Base-by-base conservation (phyloP, 345 rosid species). In the Cardiospermum halicacabum region DNA sequence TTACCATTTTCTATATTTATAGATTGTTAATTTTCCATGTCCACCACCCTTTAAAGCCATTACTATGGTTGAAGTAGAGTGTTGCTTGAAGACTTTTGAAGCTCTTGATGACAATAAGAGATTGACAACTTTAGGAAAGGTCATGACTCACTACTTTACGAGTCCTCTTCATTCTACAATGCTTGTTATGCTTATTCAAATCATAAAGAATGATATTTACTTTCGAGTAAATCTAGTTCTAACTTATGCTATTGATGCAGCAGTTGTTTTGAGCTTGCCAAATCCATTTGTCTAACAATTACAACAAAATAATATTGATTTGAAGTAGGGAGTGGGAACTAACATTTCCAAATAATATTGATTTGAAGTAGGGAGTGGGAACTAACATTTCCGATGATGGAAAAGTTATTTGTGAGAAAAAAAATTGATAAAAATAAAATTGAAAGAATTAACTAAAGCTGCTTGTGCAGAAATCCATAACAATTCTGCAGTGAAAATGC, bases 21-120 rank as follows among this genome's bases (percentile, higher is more conserved):
- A 93, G 98, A 96, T 93, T 45, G 82, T 74, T 57, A 85, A 88
- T 77, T 93, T 90, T 71, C 98, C 97, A 27, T 93, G 90, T 74
- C 98, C 97, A 27, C 90, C 98, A 61, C 85, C 94, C 49, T 97
- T 96, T 0, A 78, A 79, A 53, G 58, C 79, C 45, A 61, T 74
- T 51, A 81, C 97, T 55, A 68, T 93, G 76, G 67, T 55, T 69
- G 85, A 85, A 75, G 96, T 96, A 11, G 94, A 82, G 66, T 61
- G 70, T 30, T 86, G 97, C 69, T 70, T 93, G 77, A 84, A 77
- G 80, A 81, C 78, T 60, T 81, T 92, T 62, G 89, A 81, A 80
- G 96, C 98, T 49, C 89, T 92, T 10, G 87, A 87, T 69, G 37
- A 61, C 74, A 68, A 60, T 11, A 91, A 87, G 67, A 74, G 73